Evolutionary conservation across 2,329 filamentous ascomycete genomes (phyloP), one percentile per base, ranked within the genome.

Genomic region (Raffaelea arxii): DNA sequence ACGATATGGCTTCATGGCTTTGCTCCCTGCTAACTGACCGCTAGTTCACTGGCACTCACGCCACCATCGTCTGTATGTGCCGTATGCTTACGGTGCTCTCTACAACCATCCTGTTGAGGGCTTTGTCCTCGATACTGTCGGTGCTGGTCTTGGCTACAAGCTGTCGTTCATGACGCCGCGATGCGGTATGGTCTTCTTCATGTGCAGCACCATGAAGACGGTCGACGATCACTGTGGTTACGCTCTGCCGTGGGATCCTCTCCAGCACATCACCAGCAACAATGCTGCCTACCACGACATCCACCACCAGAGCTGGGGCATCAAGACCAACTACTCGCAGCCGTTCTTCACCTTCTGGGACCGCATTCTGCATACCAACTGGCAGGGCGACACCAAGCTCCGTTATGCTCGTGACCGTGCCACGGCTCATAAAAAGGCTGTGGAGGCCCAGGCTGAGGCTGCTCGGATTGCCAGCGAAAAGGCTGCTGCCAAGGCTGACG

Each of bases 141-240:
- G 92, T 47, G 86, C 90, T 10, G 86, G 86, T 22, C 64, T 96
- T 32, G 87, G 78, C 21, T 97, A 94, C 68, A 82, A 95, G 58
- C 59, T 85, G 12, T 79, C 86, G 0, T 76, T 84, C 50, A 84
- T 97, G 84, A 88, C 80, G n/a, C 74, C 82, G 42, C 82, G 90
- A 46, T 87, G 94, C 64, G 84, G 82, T 56, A 90, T 95, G 71
- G 77, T 79, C 65, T 96, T 96, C 71, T 97, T 95, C 65, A 82
- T 83, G 43, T 77, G 80, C 63, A 91, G 86, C 25, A 94, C 87
- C 7, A 80, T 96, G 71, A 98, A 98, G 73, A 97, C 92, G 0
- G 88, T 97, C 23, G 90, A 96, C 59, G 92, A 98, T 61, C 92
- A 98, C 69, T 96, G 91, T 65, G 92, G 92, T 53, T 98, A 97